Base-by-base conservation (phyloP, 2,329 filamentous ascomycete genomes). In the Thielaviopsis musarum region DNA sequence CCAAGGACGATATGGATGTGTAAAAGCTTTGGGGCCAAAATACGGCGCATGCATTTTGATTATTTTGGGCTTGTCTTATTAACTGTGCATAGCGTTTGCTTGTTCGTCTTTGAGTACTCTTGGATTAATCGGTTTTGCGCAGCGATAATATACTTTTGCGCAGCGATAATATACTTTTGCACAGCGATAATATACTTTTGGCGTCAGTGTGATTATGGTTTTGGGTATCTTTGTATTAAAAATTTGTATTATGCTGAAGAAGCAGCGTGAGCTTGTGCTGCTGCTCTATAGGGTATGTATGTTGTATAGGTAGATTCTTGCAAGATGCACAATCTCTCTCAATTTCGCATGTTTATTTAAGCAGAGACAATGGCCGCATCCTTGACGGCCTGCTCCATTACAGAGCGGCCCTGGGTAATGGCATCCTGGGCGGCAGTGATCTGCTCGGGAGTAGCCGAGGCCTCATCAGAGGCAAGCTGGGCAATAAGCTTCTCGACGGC, bases 401-500 rank as follows among this genome's bases (percentile, higher is more conserved):
- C 59, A 45, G 65, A 70, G 70, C 78, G 77, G 19, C 75, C 80
- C 64, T 76, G 69, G 56, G 69, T 71, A 62, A 84, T 67, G 10
- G 75, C 75, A 62, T 78, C 74, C 67, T 76, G 78, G 1, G 83
- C 83, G 65, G 75, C 75, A 55, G 73, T 69, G 55, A 84, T 65
- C 69, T 85, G 79, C 17, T 73, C 75, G 24, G 73, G 66, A 0
- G 70, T 67, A 0, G 68, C 73, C 13, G 71, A 74, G 59, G 72
- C 73, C 65, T 76, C 80, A 28, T 72, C 72, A n/a, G 80, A 74
- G 65, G 90, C 87, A 65, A 96, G 75, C 70, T 88, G 78, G 65
- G 85, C 80, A 72, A 94, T 83, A 55, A 96, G 75, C 68, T 84
- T 88, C 60, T 79, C 75, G 49, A 91, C 74, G 1, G 89, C 85